Percentiles rank a stretch among this genome's conserved stretches.
Conservation (phyloP, 331 rosid species). For the Saraca asoca region DNA sequence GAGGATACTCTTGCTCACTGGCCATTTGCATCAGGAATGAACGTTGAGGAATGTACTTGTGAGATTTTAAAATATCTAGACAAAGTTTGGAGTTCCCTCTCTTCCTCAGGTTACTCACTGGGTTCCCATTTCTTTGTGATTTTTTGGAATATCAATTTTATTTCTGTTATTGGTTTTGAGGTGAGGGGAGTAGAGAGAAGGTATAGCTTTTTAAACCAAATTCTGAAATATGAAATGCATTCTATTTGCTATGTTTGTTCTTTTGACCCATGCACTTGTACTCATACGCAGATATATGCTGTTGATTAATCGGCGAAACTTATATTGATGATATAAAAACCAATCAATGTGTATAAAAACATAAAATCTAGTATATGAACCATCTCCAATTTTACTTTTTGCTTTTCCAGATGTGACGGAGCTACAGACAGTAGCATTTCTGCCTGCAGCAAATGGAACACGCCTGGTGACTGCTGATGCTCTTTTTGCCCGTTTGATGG, state of each 20-base stretch:
- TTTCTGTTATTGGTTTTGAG: not conserved
- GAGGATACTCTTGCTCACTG: conserved; percentile 98
- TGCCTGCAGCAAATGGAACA: conserved; percentile 95
- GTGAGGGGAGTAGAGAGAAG: too few relatives aligned
- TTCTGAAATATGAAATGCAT: not conserved
- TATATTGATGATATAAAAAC: conserved; percentile 4
- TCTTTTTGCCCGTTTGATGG: conserved; percentile 76
- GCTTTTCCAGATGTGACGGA: conserved; percentile 63
- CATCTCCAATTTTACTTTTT: conserved; percentile 1
- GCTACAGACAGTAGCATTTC: conserved; percentile 71
- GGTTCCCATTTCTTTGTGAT: conserved; percentile 20
- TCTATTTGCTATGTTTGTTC: not conserved
- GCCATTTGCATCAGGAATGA: conserved; percentile 85
- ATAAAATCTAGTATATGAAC: conserved; percentile 1
- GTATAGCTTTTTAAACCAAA: not conserved
- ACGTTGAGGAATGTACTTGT: conserved; percentile 84
- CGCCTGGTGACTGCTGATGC: conserved; percentile 81
- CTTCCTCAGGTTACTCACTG: conserved; percentile 67
- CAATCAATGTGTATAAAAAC: not conserved
- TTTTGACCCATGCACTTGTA: not conserved
- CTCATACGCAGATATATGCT: too few relatives aligned
- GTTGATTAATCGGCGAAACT: conserved; percentile 13
- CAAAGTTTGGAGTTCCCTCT: conserved; percentile 79
- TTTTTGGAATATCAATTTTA: not conserved
- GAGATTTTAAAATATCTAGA: conserved; percentile 83